phyloP scores from a whole-genome alignment of 257 asterid species.

The Solanum habrochaites region DNA sequence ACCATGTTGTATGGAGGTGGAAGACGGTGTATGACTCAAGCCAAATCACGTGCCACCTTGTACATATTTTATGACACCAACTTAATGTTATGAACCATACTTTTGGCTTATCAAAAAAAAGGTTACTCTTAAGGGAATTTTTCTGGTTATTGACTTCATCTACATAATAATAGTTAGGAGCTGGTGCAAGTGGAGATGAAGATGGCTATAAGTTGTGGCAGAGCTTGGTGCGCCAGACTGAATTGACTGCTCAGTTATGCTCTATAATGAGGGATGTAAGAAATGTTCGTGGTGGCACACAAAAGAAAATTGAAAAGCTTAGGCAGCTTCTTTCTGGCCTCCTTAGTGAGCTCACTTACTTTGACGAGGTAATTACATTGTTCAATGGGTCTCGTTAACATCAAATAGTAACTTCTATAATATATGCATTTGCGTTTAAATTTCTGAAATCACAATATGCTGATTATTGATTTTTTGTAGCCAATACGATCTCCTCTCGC shows the following conservation, averaged over 20 bases:
- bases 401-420: not conserved
- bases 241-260: slow-evolving; percentile 90
- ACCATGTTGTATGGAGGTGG: not conserved
- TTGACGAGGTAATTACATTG: slow-evolving; percentile 61
- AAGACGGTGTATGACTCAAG: not conserved
- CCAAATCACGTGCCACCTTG: not conserved
- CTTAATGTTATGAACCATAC: not conserved
- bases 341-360: slow-evolving; percentile 97
- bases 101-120: not conserved
- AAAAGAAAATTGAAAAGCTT: slow-evolving; percentile 93
- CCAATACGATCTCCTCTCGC: slow-evolving; percentile 94
- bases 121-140: not conserved
- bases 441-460: not conserved
- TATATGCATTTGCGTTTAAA: not conserved
- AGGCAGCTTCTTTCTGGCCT: slow-evolving; percentile 94
- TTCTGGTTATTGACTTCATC: slow-evolving; percentile 14
- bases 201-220: slow-evolving; percentile 94
- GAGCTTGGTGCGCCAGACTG: slow-evolving; percentile 93
- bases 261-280: slow-evolving; percentile 89
- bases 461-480: slow-evolving; percentile 31
- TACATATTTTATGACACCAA: not conserved
- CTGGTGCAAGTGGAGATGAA: slow-evolving; percentile 52
- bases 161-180: slow-evolving; percentile 44
- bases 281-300: slow-evolving; percentile 91
- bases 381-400: not conserved